phyloP scores from a whole-genome alignment of 1,284 basidiomycete genomes.

The Cryptococcus deneoformans region DNA sequence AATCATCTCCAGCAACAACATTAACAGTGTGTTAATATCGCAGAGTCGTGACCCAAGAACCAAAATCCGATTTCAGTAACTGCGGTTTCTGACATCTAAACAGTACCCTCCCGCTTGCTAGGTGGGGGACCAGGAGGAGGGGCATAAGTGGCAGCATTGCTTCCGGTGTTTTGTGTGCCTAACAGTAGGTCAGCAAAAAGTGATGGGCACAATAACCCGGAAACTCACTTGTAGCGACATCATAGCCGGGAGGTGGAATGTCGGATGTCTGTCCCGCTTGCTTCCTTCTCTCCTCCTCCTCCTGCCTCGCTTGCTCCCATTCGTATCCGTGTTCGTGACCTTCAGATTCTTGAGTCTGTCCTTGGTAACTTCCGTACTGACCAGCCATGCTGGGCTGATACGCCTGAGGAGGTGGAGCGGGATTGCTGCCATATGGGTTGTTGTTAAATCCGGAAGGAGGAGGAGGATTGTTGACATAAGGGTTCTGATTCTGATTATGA shows the following conservation, averaged over 20 bases:
- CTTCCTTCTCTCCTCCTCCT: slow-evolving; percentile 30
- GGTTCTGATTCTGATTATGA: slow-evolving; percentile 17
- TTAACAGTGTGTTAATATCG: too few relatives aligned
- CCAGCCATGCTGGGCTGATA: slow-evolving; percentile 42
- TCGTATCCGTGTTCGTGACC: slow-evolving; percentile 45
- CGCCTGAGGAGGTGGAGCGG: slow-evolving; percentile 24
- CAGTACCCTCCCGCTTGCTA: not conserved
- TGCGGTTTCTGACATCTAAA: not conserved
- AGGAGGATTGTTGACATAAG: slow-evolving; percentile 37
- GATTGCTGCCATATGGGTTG: slow-evolving; percentile 18
- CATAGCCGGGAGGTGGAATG: slow-evolving; percentile 34
- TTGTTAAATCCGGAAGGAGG: slow-evolving; percentile 12
- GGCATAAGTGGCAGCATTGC: slow-evolving; percentile 15
- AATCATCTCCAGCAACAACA: too few relatives aligned
- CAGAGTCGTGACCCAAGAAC: too few relatives aligned
- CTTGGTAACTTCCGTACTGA: slow-evolving; percentile 21
- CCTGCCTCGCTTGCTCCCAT: slow-evolving; percentile 44
- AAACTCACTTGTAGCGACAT: slow-evolving; percentile 32
- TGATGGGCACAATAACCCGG: not conserved
- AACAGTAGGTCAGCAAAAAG: not conserved
- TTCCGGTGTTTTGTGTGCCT: slow-evolving; percentile 18
- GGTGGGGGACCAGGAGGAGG: slow-evolving; percentile 37
- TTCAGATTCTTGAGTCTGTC: slow-evolving; percentile 3
- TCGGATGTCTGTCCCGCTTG: slow-evolving; percentile 2
- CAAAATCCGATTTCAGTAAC: too few relatives aligned